Evolutionary conservation across 2,329 filamentous ascomycete genomes (phyloP), one percentile per base, ranked within the genome.

Genomic region (Epichloe hybrida): DNA sequence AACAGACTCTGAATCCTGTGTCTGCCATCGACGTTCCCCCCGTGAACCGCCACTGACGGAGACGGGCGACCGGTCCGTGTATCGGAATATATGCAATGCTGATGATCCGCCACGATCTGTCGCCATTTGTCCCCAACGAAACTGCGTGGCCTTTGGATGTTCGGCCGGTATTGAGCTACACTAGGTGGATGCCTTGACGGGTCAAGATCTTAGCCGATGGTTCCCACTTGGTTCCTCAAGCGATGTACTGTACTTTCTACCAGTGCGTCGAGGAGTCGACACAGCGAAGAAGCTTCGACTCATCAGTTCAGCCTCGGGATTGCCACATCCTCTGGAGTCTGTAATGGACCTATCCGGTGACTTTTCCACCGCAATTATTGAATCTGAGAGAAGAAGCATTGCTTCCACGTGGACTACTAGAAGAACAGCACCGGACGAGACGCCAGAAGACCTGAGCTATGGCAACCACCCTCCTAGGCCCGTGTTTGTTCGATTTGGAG

Each of bases 111-210:
- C 82, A 12, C 73, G 77, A n/a, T 82, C 78, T 39, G 74, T 84
- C 9, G 76, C 81, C 0, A 76, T 85, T 36, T 83, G 77, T 56
- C 81, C 81, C n/a, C 76, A 81, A 52, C 72, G 78, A 44, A 72
- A 74, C 48, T 83, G 79, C 56, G 76, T 83, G 36, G 81, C 80
- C 8, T 85, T 84, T 66, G 81, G 81, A 13, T 83, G 78, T 55
- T 72, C 74, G 12, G 70, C 73, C 7, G 77, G 80, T 1, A 77
- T 84, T 49, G 81, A 84, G 58, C 66, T 84, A 39, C 79, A 83
- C 59, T 85, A 78, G 61, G 64, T 72, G 48, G 69, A 74, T 61
- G 69, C 66, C 52, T 56, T 71, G 48, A 72, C 70, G 4, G 64
- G 68, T 12, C 70, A 74, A 53, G 72, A 75, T 53, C 58, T 78